A percentile compares a stretch with the other conserved stretches of the same genome.
phyloP scores from a whole-genome alignment of 2,329 filamentous ascomycete species.

The Pyrenophora graminea region DNA sequence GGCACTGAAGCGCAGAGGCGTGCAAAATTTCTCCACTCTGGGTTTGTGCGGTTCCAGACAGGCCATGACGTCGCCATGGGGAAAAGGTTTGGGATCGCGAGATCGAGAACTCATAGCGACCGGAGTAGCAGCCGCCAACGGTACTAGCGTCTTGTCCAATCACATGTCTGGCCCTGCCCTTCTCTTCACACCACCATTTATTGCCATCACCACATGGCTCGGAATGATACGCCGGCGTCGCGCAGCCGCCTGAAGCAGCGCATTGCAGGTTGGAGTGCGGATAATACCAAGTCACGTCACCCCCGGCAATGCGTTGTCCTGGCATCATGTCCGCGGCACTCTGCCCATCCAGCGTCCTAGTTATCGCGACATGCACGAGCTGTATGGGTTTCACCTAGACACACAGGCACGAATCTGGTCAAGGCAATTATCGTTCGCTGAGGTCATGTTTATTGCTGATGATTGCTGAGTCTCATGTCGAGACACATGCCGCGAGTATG shows the following conservation, averaged over 20 bases:
- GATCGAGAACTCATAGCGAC: slow-evolving; percentile 21
- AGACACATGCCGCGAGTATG: too few relatives aligned
- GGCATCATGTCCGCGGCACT: too few relatives aligned
- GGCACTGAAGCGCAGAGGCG: neutral
- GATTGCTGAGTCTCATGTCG: neutral
- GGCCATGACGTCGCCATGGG: slow-evolving; percentile 13
- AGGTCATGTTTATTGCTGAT: neutral
- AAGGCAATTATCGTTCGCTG: neutral
- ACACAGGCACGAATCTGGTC: slow-evolving; percentile 2
- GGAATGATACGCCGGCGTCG: slow-evolving; percentile 16
- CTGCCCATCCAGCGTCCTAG: neutral
- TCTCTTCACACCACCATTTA: slow-evolving; percentile 19
- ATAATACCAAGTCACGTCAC: neutral
- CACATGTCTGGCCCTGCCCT: slow-evolving; percentile 4
- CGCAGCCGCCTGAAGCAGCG: slow-evolving; percentile 2
- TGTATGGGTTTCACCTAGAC: neutral
- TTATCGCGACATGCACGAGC: neutral
- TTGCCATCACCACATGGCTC: slow-evolving; percentile 18
- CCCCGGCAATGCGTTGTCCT: neutral
- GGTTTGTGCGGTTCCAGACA: slow-evolving; percentile 6
- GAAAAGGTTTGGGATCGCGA: slow-evolving; percentile 19
- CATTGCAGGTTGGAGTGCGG: neutral
- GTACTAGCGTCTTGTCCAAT: slow-evolving; percentile 20
- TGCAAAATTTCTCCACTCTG: neutral
- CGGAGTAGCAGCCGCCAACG: slow-evolving; percentile 10